phyloP scores from a whole-genome alignment of 2,329 filamentous ascomycete species.

The Dendrostoma leiphaemia region DNA sequence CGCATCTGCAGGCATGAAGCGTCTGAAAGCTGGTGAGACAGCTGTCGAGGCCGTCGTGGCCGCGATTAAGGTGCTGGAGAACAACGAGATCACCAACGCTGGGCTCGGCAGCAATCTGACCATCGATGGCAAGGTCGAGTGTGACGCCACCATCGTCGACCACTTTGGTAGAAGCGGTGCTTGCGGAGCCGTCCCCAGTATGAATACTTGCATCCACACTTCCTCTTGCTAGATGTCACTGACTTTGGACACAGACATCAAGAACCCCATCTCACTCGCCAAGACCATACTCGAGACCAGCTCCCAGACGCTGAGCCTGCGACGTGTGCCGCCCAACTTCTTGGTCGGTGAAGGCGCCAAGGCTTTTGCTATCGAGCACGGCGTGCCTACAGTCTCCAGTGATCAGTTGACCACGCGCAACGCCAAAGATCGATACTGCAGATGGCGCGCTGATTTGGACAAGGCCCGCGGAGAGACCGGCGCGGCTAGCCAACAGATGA shows the following conservation, averaged over 20 bases:
- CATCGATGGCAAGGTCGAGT: constrained; percentile 88
- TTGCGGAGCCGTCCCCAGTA: constrained; percentile 86
- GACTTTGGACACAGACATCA: constrained; percentile 64
- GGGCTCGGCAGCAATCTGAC: constrained; percentile 94
- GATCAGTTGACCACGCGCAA: constrained; percentile 77
- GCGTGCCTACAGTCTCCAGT: constrained; percentile 70
- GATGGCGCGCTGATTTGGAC: constrained; percentile 72
- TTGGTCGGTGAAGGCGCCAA: constrained; percentile 83
- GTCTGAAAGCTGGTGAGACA: constrained; percentile 74
- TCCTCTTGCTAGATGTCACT: not conserved
- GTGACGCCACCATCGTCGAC: constrained; percentile 91
- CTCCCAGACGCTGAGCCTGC: constrained; percentile 73
- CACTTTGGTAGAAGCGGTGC: constrained; percentile 89
- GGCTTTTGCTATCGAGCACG: constrained; percentile 79
- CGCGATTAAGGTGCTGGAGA: constrained; percentile 83
- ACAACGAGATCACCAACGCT: constrained; percentile 93
- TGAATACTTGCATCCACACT: constrained; percentile 29
- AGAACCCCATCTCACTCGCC: constrained; percentile 87
- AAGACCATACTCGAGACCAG: constrained; percentile 78
- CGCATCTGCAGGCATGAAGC: constrained; percentile 76
- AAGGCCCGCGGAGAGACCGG: constrained; percentile 33
- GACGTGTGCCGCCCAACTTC: constrained; percentile 88
- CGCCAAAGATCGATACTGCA: constrained; percentile 73
- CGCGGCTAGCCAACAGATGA: constrained; percentile 34
- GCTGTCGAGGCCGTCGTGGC: constrained; percentile 88